Conservation (phyloP, 345 rosid genomes). For the Eucalyptus cladocalyx region DNA sequence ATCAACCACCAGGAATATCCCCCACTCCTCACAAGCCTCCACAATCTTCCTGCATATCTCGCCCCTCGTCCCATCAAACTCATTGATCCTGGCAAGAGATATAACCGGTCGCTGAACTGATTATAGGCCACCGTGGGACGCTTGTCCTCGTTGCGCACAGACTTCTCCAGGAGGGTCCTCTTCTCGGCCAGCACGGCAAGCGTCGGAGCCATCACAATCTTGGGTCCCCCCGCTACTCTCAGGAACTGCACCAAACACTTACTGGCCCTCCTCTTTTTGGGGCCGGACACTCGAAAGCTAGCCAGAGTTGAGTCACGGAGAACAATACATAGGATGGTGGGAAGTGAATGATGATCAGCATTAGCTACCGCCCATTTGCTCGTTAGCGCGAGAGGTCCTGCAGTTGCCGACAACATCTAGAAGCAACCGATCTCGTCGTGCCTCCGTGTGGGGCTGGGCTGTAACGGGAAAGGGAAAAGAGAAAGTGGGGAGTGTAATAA, state of each 20-base stretch:
- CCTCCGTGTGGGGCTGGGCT: background rate
- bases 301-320: background rate
- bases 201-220: background rate
- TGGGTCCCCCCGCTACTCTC: background rate
- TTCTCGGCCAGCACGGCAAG: conserved; percentile 53
- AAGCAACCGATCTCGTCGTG: background rate
- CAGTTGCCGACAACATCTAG: background rate
- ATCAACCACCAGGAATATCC: conserved; percentile 75
- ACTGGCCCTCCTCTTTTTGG: background rate
- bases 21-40: conserved; percentile 90
- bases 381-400: background rate
- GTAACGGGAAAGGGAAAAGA: background rate
- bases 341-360: background rate
- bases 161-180: conserved; percentile 36
- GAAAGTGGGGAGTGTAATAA: background rate
- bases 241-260: background rate
- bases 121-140: conserved; percentile 79
- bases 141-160: conserved; percentile 79
- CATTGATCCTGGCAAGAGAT: conserved; percentile 55
- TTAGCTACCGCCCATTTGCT: background rate
- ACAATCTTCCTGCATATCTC: conserved; percentile 69
- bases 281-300: background rate
- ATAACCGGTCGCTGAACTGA: conserved; percentile 62
- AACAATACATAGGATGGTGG: background rate
- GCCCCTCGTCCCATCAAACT: conserved; percentile 33